phyloP scores from a whole-genome alignment of 495 filamentous ascomycete genomes.

The Oidiodendron maius region DNA sequence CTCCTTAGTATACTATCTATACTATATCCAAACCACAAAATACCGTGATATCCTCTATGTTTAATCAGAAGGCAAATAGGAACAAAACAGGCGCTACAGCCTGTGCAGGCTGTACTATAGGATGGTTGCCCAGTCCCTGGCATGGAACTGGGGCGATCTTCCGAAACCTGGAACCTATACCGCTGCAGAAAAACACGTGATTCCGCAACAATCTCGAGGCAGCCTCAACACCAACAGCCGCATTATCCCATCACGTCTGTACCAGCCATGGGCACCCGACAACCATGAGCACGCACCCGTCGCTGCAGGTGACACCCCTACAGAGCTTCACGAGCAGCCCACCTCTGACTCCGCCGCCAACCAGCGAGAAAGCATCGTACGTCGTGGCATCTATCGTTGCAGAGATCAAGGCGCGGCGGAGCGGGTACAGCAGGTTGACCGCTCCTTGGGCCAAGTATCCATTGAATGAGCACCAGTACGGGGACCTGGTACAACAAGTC shows the following conservation, averaged over 20 bases:
- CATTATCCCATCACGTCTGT: not conserved
- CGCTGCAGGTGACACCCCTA: slow-evolving; percentile 8
- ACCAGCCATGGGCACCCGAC: not conserved
- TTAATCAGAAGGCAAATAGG: no score
- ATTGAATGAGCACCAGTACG: slow-evolving; percentile 1
- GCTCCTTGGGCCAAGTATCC: slow-evolving; percentile 1
- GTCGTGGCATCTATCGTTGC: slow-evolving; percentile 1
- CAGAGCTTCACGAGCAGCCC: slow-evolving; percentile 8
- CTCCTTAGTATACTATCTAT: no score
- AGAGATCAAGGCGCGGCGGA: slow-evolving; percentile 3
- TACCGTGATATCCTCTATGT: no score
- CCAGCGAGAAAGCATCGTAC: not conserved
- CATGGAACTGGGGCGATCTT: no score
- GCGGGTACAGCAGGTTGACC: not conserved
- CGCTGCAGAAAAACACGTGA: no score
- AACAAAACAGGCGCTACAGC: no score
- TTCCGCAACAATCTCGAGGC: no score
- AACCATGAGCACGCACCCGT: slow-evolving; percentile 8
- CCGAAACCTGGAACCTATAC: no score
- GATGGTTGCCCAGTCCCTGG: no score
- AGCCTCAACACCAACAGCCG: not conserved
- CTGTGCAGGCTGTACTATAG: no score
- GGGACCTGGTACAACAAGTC: slow-evolving; percentile 1
- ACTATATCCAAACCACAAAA: no score
- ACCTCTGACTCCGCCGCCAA: slow-evolving; percentile 5